A percentile compares a stretch with the other conserved stretches of the same genome.
Evolutionary conservation across 163 green algal genomes (phyloP).

Genomic region (Scenedesmus sp.): DNA sequence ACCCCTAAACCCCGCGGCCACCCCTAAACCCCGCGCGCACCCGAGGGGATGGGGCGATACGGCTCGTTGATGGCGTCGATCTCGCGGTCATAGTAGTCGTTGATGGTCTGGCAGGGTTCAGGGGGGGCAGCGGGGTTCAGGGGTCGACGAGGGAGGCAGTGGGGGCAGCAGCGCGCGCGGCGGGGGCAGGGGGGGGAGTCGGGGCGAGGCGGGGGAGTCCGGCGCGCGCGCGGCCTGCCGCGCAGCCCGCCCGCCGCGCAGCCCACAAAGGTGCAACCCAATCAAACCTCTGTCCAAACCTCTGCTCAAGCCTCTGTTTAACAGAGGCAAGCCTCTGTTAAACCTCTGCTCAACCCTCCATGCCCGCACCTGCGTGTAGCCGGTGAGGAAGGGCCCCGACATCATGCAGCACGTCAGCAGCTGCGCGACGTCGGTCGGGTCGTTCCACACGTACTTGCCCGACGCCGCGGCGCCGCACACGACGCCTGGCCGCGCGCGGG

Average conservation of each 20-base stretch:
- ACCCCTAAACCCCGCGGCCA: too few relatives aligned
- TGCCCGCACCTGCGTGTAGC: constrained; percentile 86
- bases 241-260: too few relatives aligned
- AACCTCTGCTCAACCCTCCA: constrained; percentile 1
- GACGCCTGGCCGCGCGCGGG: too few relatives aligned
- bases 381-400: constrained; percentile 94
- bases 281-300: too few relatives aligned
- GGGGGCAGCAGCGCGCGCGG: too few relatives aligned
- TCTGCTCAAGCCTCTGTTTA: constrained; percentile 27
- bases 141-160: too few relatives aligned
- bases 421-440: constrained; percentile 78
- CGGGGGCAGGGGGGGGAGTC: too few relatives aligned
- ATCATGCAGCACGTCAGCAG: constrained; percentile 93
- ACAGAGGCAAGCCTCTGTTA: too few relatives aligned
- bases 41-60: constrained; percentile 96
- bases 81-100: constrained; percentile 98
- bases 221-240: too few relatives aligned
- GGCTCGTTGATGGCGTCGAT: constrained; percentile 99
- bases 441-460: constrained; percentile 92
- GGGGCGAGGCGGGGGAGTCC: too few relatives aligned
- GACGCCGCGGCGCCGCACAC: constrained; percentile 95
- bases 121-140: too few relatives aligned
- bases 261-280: too few relatives aligned
- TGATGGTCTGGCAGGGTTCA: constrained; percentile 97
- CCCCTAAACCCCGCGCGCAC: constrained; percentile 52